Base-by-base conservation (phyloP, 2,329 filamentous ascomycete genomes). In the Daldinia sp. region DNA sequence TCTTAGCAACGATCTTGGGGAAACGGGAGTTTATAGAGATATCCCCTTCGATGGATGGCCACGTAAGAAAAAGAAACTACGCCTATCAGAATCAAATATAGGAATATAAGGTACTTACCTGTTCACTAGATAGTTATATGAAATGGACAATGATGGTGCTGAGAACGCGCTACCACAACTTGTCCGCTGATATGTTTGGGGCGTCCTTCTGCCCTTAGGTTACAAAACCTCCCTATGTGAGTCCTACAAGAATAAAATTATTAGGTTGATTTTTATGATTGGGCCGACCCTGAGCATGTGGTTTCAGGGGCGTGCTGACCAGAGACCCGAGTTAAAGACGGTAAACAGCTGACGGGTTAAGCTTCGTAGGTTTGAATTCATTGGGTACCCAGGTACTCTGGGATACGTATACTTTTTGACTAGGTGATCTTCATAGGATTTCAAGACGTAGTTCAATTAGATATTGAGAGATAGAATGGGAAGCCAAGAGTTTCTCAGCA, bases 301-400 rank as follows among this genome's bases (percentile, higher is more conserved):
- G 65, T 63, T 65, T 58, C 59, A 61, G 62, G 62, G 65, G 59
- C 29, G 59, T 63, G 62, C 56, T 58, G 65, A 66, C 57, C 49
- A 55, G 54, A 41, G 51, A 37, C 56, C 6, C 32, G 35, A 63
- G 53, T 23, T 49, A 39, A 45, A 47, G 41, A 45, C 30, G 39
- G 32, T 21, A 15, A 45, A 58, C 49, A 41, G 51, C 51, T 63
- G 43, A 64, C 49, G 41, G 37, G 34, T 61, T 58, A 58, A 64
- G 54, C 57, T 61, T 66, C 15, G 61, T 25, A 64, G 64, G 61
- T 64, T 59, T 6, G 2, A 50, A 60, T 61, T 53, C 58, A 25
- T n/a, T n/a, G n/a, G n/a, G n/a, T n/a, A n/a, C n/a, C n/a, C n/a
- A n/a, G n/a, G n/a, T 61, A 41, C 50, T 23, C 27, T 37, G 13